phyloP scores from a whole-genome alignment of 768 basidiomycete species.

The Suillus subaureus region DNA sequence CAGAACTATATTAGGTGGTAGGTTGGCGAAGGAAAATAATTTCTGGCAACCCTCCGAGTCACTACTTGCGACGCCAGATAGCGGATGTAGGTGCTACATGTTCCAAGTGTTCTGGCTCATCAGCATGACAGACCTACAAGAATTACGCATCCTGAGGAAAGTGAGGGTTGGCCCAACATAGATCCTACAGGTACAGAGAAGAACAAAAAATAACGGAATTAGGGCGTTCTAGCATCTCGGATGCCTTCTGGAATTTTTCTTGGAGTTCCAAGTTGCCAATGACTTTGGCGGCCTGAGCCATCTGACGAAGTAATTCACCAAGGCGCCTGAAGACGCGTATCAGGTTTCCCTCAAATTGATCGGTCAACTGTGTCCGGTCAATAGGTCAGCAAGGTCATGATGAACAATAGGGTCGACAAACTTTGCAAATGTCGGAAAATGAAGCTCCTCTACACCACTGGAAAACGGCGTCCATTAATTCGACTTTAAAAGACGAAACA shows the following conservation, averaged over 20 bases:
- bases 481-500: conserved; percentile 95
- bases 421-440: conserved; percentile 96
- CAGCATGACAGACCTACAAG: not conserved
- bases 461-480: conserved; percentile 96
- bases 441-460: conserved; percentile 99
- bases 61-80: not conserved
- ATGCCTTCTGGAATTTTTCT: conserved; percentile 90
- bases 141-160: not conserved
- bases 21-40: not conserved
- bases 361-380: conserved; percentile 68
- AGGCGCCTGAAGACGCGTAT: conserved; percentile 96
- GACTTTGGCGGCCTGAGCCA: conserved; percentile 93
- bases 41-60: not conserved
- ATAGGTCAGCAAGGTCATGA: not conserved
- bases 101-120: not conserved
- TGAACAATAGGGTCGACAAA: conserved; percentile 26
- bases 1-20: not conserved
- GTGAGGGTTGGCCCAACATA: not conserved
- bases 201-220: conserved; percentile 94
- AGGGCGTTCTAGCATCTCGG: conserved; percentile 91
- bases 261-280: conserved; percentile 94
- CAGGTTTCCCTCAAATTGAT: conserved; percentile 95
- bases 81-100: not conserved
- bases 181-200: conserved; percentile 69
- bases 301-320: conserved; percentile 93